A percentile compares a stretch with the other conserved stretches of the same genome.
Evolutionary conservation across 306 rosid species (phyloP).

Genomic region (Hippophae rhamnoides): DNA sequence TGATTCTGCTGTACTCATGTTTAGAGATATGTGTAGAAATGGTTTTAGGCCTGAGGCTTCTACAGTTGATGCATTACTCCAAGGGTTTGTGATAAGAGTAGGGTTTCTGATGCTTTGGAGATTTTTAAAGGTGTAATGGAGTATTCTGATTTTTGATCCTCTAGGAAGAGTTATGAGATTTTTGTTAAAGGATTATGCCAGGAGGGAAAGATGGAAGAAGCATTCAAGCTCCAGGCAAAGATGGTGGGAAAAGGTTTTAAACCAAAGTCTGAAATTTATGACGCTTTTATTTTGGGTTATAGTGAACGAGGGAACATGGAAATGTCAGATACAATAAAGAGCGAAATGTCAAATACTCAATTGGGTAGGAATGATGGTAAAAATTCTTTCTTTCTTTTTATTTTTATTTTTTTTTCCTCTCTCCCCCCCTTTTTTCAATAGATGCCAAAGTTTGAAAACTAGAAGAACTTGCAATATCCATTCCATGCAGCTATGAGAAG

Average conservation of each 20-base stretch:
- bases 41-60: slow-evolving; percentile 39
- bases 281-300: slow-evolving; percentile 49
- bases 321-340: slow-evolving; percentile 48
- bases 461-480: no score
- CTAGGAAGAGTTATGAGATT: slow-evolving; percentile 44
- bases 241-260: slow-evolving; percentile 72
- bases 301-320: slow-evolving; percentile 45
- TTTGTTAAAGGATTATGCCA: slow-evolving; percentile 49
- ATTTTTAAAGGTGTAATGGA: slow-evolving; percentile 34
- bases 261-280: slow-evolving; percentile 40
- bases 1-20: slow-evolving; percentile 52
- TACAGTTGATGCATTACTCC: slow-evolving; percentile 32
- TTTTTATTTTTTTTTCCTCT: no score
- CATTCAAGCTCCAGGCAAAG: slow-evolving; percentile 63
- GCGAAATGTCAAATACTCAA: slow-evolving; percentile 44
- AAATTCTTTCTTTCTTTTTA: neutral
- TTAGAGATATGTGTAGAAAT: slow-evolving; percentile 57
- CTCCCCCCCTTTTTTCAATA: no score
- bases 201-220: slow-evolving; percentile 56
- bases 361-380: slow-evolving; percentile 20
- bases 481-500: no score
- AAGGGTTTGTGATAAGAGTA: slow-evolving; percentile 36
- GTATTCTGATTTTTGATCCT: slow-evolving; percentile 29
- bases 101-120: slow-evolving; percentile 42
- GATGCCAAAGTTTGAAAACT: no score